These are phyloP conservation scores for Raffaelea albimanens DNA, from an alignment of 2,329 filamentous ascomycete species.

Conservation along the genomic window DNA sequence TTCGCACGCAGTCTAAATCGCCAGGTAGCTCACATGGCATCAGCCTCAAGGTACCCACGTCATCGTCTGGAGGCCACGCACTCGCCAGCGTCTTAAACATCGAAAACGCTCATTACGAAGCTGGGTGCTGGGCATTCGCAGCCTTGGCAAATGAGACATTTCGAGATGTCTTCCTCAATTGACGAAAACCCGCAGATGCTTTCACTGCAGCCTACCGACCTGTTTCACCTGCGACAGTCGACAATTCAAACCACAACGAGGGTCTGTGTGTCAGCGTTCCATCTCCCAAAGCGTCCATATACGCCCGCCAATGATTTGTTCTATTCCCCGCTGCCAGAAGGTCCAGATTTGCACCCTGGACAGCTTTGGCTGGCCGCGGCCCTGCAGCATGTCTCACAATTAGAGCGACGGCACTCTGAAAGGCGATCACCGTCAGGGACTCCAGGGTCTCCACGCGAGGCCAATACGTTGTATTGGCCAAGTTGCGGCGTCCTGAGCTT, in stretches of 20 bases:
- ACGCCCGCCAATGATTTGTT: background rate
- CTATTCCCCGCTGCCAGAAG: constrained; percentile 1
- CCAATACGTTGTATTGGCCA: too few species aligned
- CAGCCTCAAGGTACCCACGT: background rate
- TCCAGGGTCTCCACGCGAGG: too few species aligned
- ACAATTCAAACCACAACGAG: constrained; percentile 4
- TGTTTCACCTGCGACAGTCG: constrained; percentile 10
- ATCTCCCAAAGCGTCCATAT: background rate
- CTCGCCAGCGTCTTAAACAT: background rate
- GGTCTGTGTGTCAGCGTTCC: constrained; percentile 9
- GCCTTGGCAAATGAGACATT: background rate
- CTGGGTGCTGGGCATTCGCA: background rate
- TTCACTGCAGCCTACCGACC: background rate
- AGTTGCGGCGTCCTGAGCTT: too few species aligned
- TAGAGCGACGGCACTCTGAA: background rate
- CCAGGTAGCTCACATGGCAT: constrained; percentile 4
- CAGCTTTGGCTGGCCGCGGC: background rate
- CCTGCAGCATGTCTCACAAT: background rate
- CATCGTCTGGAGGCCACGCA: background rate
- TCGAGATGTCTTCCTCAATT: too few species aligned
- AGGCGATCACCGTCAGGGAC: constrained; percentile 4
- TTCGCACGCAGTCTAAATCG: constrained; percentile 21
- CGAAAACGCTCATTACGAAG: background rate
- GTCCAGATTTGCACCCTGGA: background rate
- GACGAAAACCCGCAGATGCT: too few species aligned